These are phyloP conservation scores for Cystobasidiaceae sp. DNA, from an alignment of 1,284 basidiomycete species.

Conservation along the genomic window DNA sequence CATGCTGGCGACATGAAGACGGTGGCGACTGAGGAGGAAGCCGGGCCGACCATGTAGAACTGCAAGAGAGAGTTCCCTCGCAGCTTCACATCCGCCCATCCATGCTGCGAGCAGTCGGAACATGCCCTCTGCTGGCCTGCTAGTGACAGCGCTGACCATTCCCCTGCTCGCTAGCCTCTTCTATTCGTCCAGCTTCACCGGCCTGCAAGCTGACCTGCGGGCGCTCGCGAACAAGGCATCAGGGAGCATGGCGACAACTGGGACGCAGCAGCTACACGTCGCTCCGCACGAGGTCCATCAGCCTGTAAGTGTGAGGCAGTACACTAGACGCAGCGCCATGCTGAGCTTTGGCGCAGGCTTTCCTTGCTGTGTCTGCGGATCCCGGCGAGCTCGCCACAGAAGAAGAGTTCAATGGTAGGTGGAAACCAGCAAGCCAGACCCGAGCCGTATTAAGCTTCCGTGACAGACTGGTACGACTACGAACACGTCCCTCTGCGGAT, in stretches of 20 bases:
- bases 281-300: slow-evolving; percentile 23
- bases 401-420: slow-evolving; percentile 43
- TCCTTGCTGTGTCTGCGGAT: slow-evolving; percentile 44
- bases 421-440: background rate
- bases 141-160: background rate
- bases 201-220: background rate
- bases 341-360: slow-evolving; percentile 7
- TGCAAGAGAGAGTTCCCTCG: background rate
- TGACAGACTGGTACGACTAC: slow-evolving; percentile 48
- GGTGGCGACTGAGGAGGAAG: background rate
- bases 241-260: too few relatives aligned
- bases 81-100: too few relatives aligned
- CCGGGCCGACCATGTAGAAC: background rate
- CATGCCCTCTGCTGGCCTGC: slow-evolving; percentile 10
- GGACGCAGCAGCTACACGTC: slow-evolving; percentile 1
- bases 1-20: too few relatives aligned
- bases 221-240: slow-evolving; percentile 2
- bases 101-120: background rate
- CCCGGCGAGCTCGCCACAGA: slow-evolving; percentile 40
- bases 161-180: slow-evolving; percentile 8
- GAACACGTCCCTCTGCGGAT: slow-evolving; percentile 49
- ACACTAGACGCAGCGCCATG: background rate
- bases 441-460: background rate
- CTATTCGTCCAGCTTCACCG: background rate
- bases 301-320: slow-evolving; percentile 15